Base-by-base conservation (phyloP, 306 rosid genomes). In the Dalbergia cultrata region DNA sequence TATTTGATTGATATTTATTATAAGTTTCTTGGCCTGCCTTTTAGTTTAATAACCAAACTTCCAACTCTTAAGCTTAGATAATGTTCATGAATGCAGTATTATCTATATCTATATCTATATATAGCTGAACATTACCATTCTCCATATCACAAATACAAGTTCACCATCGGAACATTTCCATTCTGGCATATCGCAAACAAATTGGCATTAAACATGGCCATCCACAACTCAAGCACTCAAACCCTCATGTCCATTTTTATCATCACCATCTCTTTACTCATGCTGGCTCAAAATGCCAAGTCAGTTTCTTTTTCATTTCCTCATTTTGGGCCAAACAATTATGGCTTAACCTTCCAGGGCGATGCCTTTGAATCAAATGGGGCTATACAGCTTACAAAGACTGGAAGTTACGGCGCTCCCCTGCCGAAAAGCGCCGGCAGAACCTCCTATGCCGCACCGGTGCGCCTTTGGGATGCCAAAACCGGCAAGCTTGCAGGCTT, bases 381-480 rank as follows among this genome's bases (percentile, higher is more conserved):
- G 0, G 21, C 4, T 0, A 34, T 86, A 0, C 41, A 64, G 5
- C 84, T 79, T 7, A 79, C 89, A 18, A 67, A 57, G 19, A 44
- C 13, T 5, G 37, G 10, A 69, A 17, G 7, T 37, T 37, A 65
- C 41, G 64, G 57, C 5, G 34, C 7, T 8, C 60, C 60, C 2
- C 1, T 12, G 0, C 59, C 53, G 5, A 21, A 67, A 6, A 86
- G 68, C 8, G 85, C 61, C 0, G 91, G 91, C 18, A 72, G 86
- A 72, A 88, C 83, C 19, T 86, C 88, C 3, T 88, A 69, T 8
- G 67, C 65, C 0, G 54, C 33, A 6, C 80, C 85, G 3, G 9
- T 88, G 49, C 89, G 11, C 11, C 81, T 88, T 5, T 75, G 91
- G 89, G 84, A 88, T 53, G 8, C 65, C 8, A 11, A 52, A 60